Evolutionary conservation across 139 green algal species (phyloP).

Genomic region (Marvania coccoides): DNA sequence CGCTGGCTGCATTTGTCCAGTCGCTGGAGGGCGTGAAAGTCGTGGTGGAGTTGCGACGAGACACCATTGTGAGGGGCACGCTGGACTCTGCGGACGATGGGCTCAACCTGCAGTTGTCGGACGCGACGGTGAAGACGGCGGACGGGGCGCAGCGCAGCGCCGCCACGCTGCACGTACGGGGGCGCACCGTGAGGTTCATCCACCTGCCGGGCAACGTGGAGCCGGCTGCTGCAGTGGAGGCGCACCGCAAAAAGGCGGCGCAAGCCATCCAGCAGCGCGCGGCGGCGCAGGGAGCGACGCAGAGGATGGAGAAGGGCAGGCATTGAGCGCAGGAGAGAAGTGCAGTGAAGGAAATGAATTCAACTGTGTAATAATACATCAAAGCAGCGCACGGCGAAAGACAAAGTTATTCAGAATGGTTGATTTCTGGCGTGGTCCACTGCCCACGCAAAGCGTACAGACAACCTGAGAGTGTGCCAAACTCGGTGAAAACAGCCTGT

Average conservation of each 20-base stretch:
- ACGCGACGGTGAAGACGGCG: constrained; percentile 12
- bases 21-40: constrained; percentile 29
- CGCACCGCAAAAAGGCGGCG: constrained; percentile 5
- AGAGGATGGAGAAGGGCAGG: constrained; percentile 2
- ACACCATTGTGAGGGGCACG: constrained; percentile 27
- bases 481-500: no score
- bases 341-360: background rate
- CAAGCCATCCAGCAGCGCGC: background rate
- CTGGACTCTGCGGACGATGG: constrained; percentile 23
- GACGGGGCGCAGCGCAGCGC: background rate
- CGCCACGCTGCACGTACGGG: constrained; percentile 14
- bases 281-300: constrained; percentile 2
- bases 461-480: no score
- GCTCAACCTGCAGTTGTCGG: constrained; percentile 31
- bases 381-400: no score
- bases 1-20: constrained; percentile 30
- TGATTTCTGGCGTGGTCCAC: no score
- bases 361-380: no score
- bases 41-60: constrained; percentile 32
- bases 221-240: background rate
- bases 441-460: no score
- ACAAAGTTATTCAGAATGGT: no score
- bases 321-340: background rate
- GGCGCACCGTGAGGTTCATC: constrained; percentile 25
- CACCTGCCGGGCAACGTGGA: constrained; percentile 30